Base-by-base conservation (phyloP, 805 yeast genomes). In the Candida odintsovae region DNA sequence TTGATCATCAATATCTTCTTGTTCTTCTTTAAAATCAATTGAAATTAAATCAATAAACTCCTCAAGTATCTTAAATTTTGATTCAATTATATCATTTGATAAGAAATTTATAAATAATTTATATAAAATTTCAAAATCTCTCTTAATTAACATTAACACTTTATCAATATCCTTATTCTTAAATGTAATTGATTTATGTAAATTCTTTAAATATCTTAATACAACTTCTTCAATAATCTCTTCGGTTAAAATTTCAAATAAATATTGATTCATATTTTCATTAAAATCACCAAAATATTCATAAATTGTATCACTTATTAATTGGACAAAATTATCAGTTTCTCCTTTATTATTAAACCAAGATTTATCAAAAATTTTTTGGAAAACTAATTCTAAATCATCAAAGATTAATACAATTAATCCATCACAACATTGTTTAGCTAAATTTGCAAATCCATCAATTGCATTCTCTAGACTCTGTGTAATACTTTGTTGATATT, bases 391-490 rank as follows among this genome's bases (percentile, higher is more conserved):
- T 44, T 71, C 72, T 50, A 87, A 68, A 66, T 89, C 96, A 55
- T 82, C 85, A 59, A 83, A 76, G 44, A 88, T 82, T 37, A 89
- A 78, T 20, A 73, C 77, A 26, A 77, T 64, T 42, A 81, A 58
- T 9, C 75, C 80, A 48, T 67, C 68, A 43, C 84, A 77, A 45
- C 89, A 77, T 36, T 77, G 71, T 52, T 83, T 79, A 23, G 89
- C 86, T 26, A 87, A 79, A 49, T 78, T 80, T 7, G 89, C 88
- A 67, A 80, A 86, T 9, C 92, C 87, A 55, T 88, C 95, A 46
- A 83, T 77, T n/a, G 82, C 82, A 29, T 73, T 77, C 44, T 77
- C 81, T 46, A 86, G 69, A 13, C 76, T 71, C 3, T 75, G 63
- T 19, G 76, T 77, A 38, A 89, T 86, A 45, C 77, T 75, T 16